These are phyloP conservation scores for Skeletonema grethae DNA, from an alignment of 108 stramenopile genomes.

Conservation along the genomic window DNA sequence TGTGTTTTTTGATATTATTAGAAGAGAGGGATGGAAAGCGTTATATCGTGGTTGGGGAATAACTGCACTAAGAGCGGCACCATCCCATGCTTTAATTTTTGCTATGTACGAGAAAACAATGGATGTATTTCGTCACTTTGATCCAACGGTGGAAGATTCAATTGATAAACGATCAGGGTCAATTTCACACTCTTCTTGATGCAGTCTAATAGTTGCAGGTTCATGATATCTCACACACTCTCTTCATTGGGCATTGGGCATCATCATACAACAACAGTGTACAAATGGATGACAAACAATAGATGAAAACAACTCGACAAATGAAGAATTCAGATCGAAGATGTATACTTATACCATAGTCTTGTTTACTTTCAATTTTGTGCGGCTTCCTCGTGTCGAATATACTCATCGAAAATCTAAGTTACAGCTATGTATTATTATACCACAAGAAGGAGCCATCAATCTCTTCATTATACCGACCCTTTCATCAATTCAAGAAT, in stretches of 20 bases:
- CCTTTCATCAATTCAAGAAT: background rate
- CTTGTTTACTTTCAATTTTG: too few relatives aligned
- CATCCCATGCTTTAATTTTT: slow-evolving; percentile 59
- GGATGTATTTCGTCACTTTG: slow-evolving; percentile 33
- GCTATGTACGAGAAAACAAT: slow-evolving; percentile 55
- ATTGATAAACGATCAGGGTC: slow-evolving; percentile 32
- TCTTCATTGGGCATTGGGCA: background rate
- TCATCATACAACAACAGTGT: too few relatives aligned
- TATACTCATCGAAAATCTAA: too few relatives aligned
- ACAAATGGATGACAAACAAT: too few relatives aligned
- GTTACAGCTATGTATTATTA: too few relatives aligned
- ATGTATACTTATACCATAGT: too few relatives aligned
- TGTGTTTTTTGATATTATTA: slow-evolving; percentile 31
- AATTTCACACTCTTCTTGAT: slow-evolving; percentile 28
- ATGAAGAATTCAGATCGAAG: too few relatives aligned
- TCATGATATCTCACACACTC: too few relatives aligned
- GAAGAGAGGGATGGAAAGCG: slow-evolving; percentile 27
- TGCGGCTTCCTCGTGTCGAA: too few relatives aligned
- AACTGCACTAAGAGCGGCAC: slow-evolving; percentile 49
- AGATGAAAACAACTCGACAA: too few relatives aligned
- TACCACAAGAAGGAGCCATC: too few relatives aligned
- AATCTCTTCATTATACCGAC: too few relatives aligned
- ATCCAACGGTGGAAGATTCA: slow-evolving; percentile 19
- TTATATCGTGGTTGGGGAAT: slow-evolving; percentile 58
- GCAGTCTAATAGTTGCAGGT: background rate